A percentile compares a stretch with the other conserved stretches of the same genome.
These are phyloP conservation scores for Penicillium sp. DNA, from an alignment of 2,329 filamentous ascomycete species.

Conservation along the genomic window DNA sequence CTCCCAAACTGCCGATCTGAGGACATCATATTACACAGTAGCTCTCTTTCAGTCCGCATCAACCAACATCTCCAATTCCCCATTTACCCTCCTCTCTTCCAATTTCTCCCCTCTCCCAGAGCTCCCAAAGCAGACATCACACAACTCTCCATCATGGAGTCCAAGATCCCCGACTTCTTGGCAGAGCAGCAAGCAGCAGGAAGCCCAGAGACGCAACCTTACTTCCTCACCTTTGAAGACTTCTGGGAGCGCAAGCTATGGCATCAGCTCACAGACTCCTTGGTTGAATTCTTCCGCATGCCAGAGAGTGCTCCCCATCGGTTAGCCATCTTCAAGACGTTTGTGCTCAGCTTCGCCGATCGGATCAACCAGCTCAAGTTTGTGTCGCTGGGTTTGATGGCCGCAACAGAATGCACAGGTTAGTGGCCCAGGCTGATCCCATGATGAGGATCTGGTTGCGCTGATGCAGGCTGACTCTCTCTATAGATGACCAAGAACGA, in stretches of 20 bases:
- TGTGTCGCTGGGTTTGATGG: slow-evolving; percentile 81
- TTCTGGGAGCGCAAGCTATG: slow-evolving; percentile 98
- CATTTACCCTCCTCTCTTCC: slow-evolving; percentile 6
- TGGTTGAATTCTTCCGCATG: slow-evolving; percentile 83
- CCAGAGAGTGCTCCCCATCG: slow-evolving; percentile 77
- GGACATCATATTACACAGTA: slow-evolving; percentile 15
- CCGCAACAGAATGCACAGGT: slow-evolving; percentile 69
- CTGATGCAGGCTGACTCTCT: slow-evolving; percentile 13
- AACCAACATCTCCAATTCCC: slow-evolving; percentile 11
- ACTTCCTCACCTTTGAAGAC: slow-evolving; percentile 90
- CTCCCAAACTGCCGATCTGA: slow-evolving; percentile 11
- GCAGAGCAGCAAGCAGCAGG: slow-evolving; percentile 83
- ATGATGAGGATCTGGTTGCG: background rate
- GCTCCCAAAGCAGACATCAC: background rate
- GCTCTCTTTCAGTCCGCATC: slow-evolving; percentile 11
- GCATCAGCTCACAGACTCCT: slow-evolving; percentile 92
- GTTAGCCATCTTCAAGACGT: slow-evolving; percentile 86
- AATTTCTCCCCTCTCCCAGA: slow-evolving; percentile 1
- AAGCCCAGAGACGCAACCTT: slow-evolving; percentile 79
- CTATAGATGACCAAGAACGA: slow-evolving; percentile 78
- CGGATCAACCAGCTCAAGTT: slow-evolving; percentile 99
- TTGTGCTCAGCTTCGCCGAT: slow-evolving; percentile 92
- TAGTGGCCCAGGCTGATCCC: slow-evolving; percentile 1
- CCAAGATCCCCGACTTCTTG: slow-evolving; percentile 88
- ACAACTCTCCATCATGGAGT: slow-evolving; percentile 60